phyloP scores from a whole-genome alignment of 2,329 filamentous ascomycete genomes.

The Penicillium aurantiogriseum region DNA sequence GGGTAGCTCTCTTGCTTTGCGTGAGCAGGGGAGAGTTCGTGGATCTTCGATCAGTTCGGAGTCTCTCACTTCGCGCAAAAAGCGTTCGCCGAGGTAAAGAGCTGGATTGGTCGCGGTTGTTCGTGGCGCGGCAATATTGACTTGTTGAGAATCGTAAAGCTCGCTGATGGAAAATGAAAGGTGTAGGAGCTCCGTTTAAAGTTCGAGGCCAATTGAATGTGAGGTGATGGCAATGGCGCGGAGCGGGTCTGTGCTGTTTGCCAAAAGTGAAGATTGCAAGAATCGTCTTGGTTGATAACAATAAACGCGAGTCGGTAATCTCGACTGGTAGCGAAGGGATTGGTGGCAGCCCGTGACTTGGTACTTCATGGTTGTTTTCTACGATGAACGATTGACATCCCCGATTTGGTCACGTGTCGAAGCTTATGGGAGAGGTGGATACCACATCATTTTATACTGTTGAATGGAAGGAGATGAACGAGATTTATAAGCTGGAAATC shows the following conservation, averaged over 20 bases:
- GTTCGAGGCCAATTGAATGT: not conserved
- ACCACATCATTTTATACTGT: not conserved
- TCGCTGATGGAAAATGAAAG: not conserved
- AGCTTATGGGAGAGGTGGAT: conserved; percentile 1
- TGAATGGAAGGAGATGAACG: not conserved
- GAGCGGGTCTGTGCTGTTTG: not conserved
- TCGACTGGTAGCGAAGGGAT: not conserved
- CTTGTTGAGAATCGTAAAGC: not conserved
- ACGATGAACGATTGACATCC: conserved; percentile 5
- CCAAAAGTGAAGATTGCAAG: not conserved
- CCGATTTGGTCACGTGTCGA: conserved; percentile 8
- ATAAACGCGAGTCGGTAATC: not conserved
- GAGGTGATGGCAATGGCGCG: not conserved
- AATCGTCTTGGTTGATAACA: not conserved
- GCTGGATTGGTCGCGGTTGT: not conserved
- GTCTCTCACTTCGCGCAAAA: conserved; percentile 3
- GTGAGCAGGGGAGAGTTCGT: not conserved
- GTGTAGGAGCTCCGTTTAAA: not conserved
- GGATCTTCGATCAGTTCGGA: not conserved
- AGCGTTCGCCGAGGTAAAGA: not conserved
- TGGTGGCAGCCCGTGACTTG: not conserved
- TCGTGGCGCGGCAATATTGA: not conserved
- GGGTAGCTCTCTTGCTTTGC: not conserved
- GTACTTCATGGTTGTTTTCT: conserved; percentile 9
- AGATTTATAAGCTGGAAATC: not conserved